Evolutionary conservation across 169 alveolate genomes (phyloP), one percentile per base, ranked within the genome.

Genomic region (Blepharisma undulans): DNA sequence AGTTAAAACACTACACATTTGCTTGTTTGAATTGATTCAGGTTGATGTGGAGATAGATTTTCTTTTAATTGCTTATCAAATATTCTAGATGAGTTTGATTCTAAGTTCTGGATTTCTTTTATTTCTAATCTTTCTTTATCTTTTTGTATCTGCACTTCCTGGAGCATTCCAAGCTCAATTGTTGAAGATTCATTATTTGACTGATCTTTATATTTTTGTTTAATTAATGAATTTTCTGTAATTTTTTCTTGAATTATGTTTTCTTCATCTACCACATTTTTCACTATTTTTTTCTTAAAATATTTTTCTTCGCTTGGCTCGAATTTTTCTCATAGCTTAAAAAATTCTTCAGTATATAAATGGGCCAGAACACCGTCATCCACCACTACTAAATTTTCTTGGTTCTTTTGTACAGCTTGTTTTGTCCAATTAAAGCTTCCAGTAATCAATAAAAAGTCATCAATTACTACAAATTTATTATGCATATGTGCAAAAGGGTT

Each of bases 341-440:
- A 94, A 89, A 94, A 97, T 66, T 97, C 95, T 59, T 95, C 92
- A 74, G 94, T 93, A 91, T 95, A 97, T 74, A 85, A 80, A 88
- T 93, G 72, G n/a, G 94, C 93, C 7, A 95, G 90, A 59, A 92
- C 76, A 25, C 81, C 74, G 72, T 95, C 92, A 72, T 96, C 95
- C 3, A 94, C 91, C 25, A 95, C 96, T 16, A 96, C 91, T 3
- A 97, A 88, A 88, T 97, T 97, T 92, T 97, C 98, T 77, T 95
- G 94, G 92, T 97, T 97, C 48, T 94, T 93, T 66, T 92, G 92
- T 22, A 94, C 94, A 74, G 98, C 98, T 82, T 94, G 95, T 21
- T 79, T 91, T 29, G 98, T 95, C 98, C 98, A 97, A 92, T 97
- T 97, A 92, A 95, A 97, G 61, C 97, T 95, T 22, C 98, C 98